Percentiles rank a stretch among this genome's conserved stretches.
phyloP scores from a whole-genome alignment of 225 moss, liverwort and hornwort genomes.

The Rhytidiadelphus loreus region DNA sequence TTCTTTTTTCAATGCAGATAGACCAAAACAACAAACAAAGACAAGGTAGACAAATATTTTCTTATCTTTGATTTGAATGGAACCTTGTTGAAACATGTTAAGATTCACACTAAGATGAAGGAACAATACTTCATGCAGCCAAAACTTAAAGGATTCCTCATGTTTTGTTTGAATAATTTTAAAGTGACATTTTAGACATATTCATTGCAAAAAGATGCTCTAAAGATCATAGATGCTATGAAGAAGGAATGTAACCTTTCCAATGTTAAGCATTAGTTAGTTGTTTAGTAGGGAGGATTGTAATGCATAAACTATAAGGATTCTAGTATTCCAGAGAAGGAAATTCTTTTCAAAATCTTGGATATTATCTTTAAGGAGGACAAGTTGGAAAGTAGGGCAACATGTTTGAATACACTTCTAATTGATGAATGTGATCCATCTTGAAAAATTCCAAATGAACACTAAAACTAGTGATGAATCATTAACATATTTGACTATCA shows the following conservation, averaged over 20 bases:
- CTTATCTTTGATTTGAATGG: no score
- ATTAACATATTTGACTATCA: not conserved
- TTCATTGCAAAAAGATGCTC: not conserved
- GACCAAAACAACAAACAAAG: no score
- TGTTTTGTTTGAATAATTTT: not conserved
- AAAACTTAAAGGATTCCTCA: not conserved
- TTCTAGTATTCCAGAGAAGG: not conserved
- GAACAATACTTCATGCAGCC: not conserved
- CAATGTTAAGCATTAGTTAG: not conserved
- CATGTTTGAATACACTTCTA: not conserved
- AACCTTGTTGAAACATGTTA: no score
- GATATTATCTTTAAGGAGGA: not conserved
- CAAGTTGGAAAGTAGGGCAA: not conserved
- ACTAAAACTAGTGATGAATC: not conserved
- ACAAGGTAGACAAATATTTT: no score
- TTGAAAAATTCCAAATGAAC: accelerated
- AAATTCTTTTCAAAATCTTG: not conserved
- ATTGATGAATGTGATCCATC: not conserved
- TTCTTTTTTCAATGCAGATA: no score
- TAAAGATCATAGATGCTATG: not conserved
- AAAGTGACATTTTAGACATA: not conserved
- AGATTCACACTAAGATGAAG: not conserved
- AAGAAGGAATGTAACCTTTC: not conserved
- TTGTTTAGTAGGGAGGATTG: not conserved
- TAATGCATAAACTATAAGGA: not conserved